phyloP scores from a whole-genome alignment of 208 protist genomes.

The Trypanosoma platydactyli region DNA sequence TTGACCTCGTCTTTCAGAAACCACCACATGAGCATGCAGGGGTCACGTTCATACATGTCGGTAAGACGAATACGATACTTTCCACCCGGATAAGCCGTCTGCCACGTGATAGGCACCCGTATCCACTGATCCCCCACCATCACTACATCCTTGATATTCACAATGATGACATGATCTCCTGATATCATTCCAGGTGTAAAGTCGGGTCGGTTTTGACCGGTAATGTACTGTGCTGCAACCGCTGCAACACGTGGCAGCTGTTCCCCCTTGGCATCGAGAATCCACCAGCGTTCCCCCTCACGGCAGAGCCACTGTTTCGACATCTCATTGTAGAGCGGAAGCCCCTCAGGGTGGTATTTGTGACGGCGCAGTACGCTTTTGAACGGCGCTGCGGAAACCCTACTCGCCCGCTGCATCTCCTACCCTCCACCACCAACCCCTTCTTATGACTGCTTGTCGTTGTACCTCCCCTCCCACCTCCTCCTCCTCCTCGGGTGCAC shows the following conservation, averaged over 20 bases:
- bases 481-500: neutral
- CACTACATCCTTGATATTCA: conserved; percentile 90
- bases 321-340: conserved; percentile 89
- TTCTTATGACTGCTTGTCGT: neutral
- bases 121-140: conserved; percentile 91
- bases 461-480: neutral
- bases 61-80: conserved; percentile 89
- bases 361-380: conserved; percentile 91
- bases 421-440: neutral
- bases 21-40: conserved; percentile 94
- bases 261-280: conserved; percentile 86
- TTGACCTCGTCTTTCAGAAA: conserved; percentile 92
- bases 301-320: conserved; percentile 91
- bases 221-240: conserved; percentile 88
- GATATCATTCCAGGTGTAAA: conserved; percentile 91
- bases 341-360: conserved; percentile 84
- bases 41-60: conserved; percentile 93
- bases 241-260: conserved; percentile 83
- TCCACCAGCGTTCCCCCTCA: conserved; percentile 90
- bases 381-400: conserved; percentile 53
- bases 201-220: conserved; percentile 86
- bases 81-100: conserved; percentile 89
- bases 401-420: conserved; percentile 54
- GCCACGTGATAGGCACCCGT: conserved; percentile 90
- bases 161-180: conserved; percentile 89